These are phyloP conservation scores for Solanum hybrid DNA, from an alignment of 305 asterid species.

Conservation along the genomic window DNA sequence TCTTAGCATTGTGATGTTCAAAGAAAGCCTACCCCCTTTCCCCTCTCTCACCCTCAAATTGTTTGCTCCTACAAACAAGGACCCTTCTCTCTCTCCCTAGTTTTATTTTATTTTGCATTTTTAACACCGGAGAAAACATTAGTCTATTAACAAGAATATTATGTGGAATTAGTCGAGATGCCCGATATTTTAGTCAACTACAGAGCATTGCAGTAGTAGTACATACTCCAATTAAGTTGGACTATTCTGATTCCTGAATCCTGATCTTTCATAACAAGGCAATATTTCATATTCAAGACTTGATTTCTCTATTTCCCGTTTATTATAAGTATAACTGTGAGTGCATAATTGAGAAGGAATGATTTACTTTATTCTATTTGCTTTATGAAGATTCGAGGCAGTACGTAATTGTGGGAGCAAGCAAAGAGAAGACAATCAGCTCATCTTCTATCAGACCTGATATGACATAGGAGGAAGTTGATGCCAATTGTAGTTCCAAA, in stretches of 20 bases:
- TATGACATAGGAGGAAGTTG: not conserved
- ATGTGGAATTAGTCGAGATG: not conserved
- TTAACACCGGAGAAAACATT: not conserved
- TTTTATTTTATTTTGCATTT: not conserved
- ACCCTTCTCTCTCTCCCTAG: not conserved
- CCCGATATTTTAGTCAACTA: not conserved
- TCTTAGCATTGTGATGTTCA: not conserved
- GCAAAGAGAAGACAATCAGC: not conserved
- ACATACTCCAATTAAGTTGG: not conserved
- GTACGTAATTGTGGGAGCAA: not conserved
- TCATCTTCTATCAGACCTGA: not conserved
- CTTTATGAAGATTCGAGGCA: not conserved
- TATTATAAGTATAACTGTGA: not conserved
- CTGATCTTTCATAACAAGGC: not conserved
- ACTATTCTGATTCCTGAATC: not conserved
- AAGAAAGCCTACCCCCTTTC: not conserved
- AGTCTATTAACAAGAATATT: not conserved
- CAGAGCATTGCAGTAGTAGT: not conserved
- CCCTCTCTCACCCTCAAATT: not conserved
- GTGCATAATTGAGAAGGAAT: not conserved
- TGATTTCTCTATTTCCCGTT: not conserved
- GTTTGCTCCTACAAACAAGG: conserved; percentile 17
- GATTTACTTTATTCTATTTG: not conserved
- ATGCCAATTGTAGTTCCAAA: not conserved
- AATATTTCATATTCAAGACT: not conserved